A percentile compares a stretch with the other conserved stretches of the same genome.
Evolutionary conservation across 2,329 filamentous ascomycete species (phyloP).

Genomic region (Penicillium janthinellum): DNA sequence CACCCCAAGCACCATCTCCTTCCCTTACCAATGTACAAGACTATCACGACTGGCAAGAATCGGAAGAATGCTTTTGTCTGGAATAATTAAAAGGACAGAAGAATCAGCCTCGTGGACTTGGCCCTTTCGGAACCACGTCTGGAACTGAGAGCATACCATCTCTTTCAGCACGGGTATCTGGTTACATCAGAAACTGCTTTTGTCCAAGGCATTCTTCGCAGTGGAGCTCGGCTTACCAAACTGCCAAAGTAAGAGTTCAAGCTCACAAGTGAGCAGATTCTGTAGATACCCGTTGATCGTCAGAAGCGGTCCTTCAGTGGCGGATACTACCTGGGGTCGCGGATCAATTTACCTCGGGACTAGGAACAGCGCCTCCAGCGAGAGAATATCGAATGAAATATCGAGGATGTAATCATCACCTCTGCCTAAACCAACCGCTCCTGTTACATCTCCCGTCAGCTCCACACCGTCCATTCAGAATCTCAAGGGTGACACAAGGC

Average conservation of each 20-base stretch:
- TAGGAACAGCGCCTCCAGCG: conserved; percentile 85
- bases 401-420: conserved; percentile 67
- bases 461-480: background rate
- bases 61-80: conserved; percentile 84
- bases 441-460: conserved; percentile 43
- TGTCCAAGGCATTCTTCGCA: background rate
- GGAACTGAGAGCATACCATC: conserved; percentile 61
- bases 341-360: conserved; percentile 62
- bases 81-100: conserved; percentile 12
- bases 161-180: conserved; percentile 86
- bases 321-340: background rate
- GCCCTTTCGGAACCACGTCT: background rate
- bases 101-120: conserved; percentile 31
- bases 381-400: conserved; percentile 83
- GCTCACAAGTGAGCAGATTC: conserved; percentile 83
- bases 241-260: conserved; percentile 81
- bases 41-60: conserved; percentile 74
- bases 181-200: background rate
- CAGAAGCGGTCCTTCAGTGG: conserved; percentile 11
- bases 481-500: conserved; percentile 23
- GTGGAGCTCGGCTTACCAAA: conserved; percentile 33
- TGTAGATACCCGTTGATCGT: conserved; percentile 33
- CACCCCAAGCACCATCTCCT: conserved; percentile 6
- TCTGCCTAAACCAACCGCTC: conserved; percentile 66
- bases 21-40: conserved; percentile 72